phyloP scores from a whole-genome alignment of 2,329 filamentous ascomycete genomes.

The Xylariaceae sp. region DNA sequence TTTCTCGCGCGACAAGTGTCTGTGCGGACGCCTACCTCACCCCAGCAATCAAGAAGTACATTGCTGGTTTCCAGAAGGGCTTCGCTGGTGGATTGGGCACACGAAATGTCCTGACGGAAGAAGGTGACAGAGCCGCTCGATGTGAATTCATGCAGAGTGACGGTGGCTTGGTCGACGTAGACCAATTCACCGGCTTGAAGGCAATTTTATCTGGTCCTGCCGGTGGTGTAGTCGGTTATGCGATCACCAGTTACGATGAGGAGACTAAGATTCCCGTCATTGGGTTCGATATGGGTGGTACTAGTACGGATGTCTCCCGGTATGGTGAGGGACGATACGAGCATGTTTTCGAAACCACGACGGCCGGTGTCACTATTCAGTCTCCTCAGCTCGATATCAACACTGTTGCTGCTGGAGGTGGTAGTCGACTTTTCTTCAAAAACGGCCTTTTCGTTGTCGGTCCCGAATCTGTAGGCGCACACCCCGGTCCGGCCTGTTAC shows the following conservation, averaged over 20 bases:
- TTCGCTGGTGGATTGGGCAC: slow-evolving; percentile 77
- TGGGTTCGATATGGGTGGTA: slow-evolving; percentile 89
- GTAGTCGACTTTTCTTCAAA: slow-evolving; percentile 76
- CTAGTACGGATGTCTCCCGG: slow-evolving; percentile 83
- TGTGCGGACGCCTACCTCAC: slow-evolving; percentile 78
- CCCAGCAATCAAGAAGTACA: slow-evolving; percentile 72
- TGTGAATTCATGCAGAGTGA: slow-evolving; percentile 97
- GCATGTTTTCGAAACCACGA: slow-evolving; percentile 91
- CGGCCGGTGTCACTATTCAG: slow-evolving; percentile 89
- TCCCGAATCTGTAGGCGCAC: slow-evolving; percentile 81
- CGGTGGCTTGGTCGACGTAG: slow-evolving; percentile 66
- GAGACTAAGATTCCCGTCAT: slow-evolving; percentile 80
- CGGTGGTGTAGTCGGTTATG: slow-evolving; percentile 90
- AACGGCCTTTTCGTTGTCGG: slow-evolving; percentile 90
- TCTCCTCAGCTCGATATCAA: slow-evolving; percentile 92
- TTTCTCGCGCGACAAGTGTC: slow-evolving; percentile 68
- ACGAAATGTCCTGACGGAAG: slow-evolving; percentile 63
- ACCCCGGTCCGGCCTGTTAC: slow-evolving; percentile 87
- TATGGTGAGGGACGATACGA: slow-evolving; percentile 84
- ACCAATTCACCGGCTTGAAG: slow-evolving; percentile 76
- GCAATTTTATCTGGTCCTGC: slow-evolving; percentile 86
- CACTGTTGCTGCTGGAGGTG: slow-evolving; percentile 86
- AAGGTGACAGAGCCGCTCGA: slow-evolving; percentile 62
- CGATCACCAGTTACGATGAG: slow-evolving; percentile 82
- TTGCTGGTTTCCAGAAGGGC: slow-evolving; percentile 66